phyloP scores from a whole-genome alignment of 2,329 filamentous ascomycete species.

The Lithohypha guttulata region DNA sequence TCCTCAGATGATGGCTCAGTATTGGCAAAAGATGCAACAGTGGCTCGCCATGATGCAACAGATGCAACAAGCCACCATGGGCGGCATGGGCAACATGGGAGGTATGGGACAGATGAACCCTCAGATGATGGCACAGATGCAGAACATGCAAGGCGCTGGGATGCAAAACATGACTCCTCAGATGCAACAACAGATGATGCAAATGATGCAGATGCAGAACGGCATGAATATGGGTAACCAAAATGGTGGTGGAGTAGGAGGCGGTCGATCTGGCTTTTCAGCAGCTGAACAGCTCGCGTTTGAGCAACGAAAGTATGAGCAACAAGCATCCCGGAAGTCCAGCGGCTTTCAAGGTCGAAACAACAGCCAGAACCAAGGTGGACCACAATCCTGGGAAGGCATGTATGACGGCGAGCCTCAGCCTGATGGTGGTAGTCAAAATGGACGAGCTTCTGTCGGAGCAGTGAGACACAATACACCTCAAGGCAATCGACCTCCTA shows the following conservation, averaged over 20 bases:
- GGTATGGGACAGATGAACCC: constrained; percentile 39
- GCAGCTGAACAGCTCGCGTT: constrained; percentile 64
- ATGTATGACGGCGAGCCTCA: constrained; percentile 97
- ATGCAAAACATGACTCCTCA: constrained; percentile 25
- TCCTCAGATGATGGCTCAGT: constrained; percentile 94
- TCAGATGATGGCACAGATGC: constrained; percentile 45
- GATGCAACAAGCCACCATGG: constrained; percentile 58
- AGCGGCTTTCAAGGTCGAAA: constrained; percentile 23
- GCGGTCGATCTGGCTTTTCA: constrained; percentile 46
- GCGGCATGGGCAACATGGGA: constrained; percentile 46
- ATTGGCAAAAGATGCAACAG: constrained; percentile 97
- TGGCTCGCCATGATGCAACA: constrained; percentile 94
- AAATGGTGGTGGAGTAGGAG: constrained; percentile 35
- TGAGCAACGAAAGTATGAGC: constrained; percentile 70
- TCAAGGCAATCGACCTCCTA: constrained; percentile 30
- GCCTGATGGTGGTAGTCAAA: constrained; percentile 50
- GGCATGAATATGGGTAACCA: constrained; percentile 35
- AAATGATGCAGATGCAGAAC: constrained; percentile 30
- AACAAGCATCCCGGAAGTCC: constrained; percentile 45
- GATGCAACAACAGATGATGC: constrained; percentile 48
- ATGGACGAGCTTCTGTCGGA: constrained; percentile 36
- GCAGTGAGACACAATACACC: constrained; percentile 29
- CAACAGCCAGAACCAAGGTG: constrained; percentile 41
- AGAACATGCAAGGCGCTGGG: constrained; percentile 35
- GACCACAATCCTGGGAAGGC: constrained; percentile 85